A percentile compares a stretch with the other conserved stretches of the same genome.
These are phyloP conservation scores for Rheum nobile DNA, from an alignment of 148 eudicot species.

Conservation along the genomic window DNA sequence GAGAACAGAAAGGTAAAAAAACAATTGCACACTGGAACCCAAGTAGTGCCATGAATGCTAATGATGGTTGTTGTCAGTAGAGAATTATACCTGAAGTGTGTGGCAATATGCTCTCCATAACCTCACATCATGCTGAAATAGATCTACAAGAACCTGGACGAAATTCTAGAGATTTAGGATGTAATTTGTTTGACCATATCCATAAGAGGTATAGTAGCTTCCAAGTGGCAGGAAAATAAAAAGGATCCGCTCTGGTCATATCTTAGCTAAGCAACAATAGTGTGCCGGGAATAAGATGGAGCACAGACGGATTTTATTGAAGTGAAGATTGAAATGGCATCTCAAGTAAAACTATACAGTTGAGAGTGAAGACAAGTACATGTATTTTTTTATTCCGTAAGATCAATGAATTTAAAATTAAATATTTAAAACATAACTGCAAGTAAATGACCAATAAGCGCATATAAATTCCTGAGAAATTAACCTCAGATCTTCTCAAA, in stretches of 20 bases:
- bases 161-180: background rate
- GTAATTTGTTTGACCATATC: background rate
- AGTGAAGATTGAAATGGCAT: background rate
- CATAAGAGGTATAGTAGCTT: background rate
- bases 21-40: background rate
- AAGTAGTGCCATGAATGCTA: background rate
- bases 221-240: background rate
- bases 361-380: background rate
- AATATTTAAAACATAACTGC: background rate
- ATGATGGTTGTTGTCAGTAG: background rate
- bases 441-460: background rate
- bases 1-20: constrained; percentile 7
- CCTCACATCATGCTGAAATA: constrained; percentile 78
- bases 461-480: background rate
- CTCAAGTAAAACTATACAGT: background rate
- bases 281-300: background rate
- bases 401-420: background rate
- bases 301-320: background rate
- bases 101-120: constrained; percentile 73
- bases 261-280: background rate
- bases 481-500: constrained; percentile 88
- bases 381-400: background rate
- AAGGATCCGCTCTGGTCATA: background rate
- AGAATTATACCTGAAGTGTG: constrained; percentile 57
- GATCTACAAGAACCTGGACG: constrained; percentile 74